phyloP scores from a whole-genome alignment of 768 basidiomycete species.

The Phallus indusiatus region DNA sequence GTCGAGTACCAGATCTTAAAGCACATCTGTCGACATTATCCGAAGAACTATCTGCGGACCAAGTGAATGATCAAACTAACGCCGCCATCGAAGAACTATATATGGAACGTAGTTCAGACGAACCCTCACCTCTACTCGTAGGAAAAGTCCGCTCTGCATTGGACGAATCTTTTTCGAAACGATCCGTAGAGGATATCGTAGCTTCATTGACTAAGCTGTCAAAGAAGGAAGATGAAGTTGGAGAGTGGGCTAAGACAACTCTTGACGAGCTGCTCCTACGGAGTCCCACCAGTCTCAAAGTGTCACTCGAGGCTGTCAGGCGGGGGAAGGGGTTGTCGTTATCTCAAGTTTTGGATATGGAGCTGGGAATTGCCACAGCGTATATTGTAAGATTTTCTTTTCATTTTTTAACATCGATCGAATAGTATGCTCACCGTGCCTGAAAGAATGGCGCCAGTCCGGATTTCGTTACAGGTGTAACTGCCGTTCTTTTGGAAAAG shows the following conservation, averaged over 20 bases:
- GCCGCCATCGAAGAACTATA: conserved; percentile 57
- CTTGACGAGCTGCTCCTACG: conserved; percentile 51
- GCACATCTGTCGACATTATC: conserved; percentile 48
- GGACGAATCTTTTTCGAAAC: conserved; percentile 66
- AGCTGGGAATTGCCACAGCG: conserved; percentile 80
- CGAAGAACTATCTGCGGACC: conserved; percentile 21
- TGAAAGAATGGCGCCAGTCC: conserved; percentile 61
- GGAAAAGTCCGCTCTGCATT: conserved; percentile 67
- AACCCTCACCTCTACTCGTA: conserved; percentile 39
- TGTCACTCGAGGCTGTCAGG: conserved; percentile 74
- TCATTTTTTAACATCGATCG: conserved; percentile 4
- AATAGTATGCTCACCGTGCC: neutral
- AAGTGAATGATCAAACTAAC: conserved; percentile 43
- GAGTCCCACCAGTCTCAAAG: conserved; percentile 88
- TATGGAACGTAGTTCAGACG: conserved; percentile 48
- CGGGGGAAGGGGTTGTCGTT: conserved; percentile 56
- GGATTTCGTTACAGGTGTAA: conserved; percentile 81
- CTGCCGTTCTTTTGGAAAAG: conserved; percentile 50
- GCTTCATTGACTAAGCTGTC: conserved; percentile 39
- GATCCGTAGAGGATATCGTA: conserved; percentile 65
- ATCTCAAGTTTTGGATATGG: conserved; percentile 66
- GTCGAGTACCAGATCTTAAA: conserved; percentile 62
- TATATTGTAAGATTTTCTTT: conserved; percentile 60
- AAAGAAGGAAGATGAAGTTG: conserved; percentile 34
- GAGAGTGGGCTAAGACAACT: conserved; percentile 68